Evolutionary conservation across 2,329 filamentous ascomycete genomes (phyloP).

Genomic region (Aspergillus novofumigatus): DNA sequence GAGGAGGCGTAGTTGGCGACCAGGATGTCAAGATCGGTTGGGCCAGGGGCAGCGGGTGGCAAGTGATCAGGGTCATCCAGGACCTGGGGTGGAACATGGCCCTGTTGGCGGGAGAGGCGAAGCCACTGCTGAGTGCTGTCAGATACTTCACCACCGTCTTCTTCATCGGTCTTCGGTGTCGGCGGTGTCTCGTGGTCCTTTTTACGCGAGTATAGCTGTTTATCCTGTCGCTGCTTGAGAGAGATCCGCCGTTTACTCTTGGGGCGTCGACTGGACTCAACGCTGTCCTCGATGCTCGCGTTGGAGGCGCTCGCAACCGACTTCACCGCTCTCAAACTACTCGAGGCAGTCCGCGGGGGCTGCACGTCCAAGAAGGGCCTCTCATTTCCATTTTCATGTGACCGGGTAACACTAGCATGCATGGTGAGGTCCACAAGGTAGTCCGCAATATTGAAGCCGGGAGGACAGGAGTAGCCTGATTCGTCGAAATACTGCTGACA

Average conservation of each 20-base stretch:
- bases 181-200: conserved; percentile 54
- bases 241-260: conserved; percentile 72
- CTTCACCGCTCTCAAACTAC: conserved; percentile 83
- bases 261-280: conserved; percentile 61
- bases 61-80: conserved; percentile 65
- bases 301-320: conserved; percentile 82
- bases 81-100: conserved; percentile 55
- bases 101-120: conserved; percentile 52
- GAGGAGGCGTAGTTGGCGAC: conserved; percentile 73
- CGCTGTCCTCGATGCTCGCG: conserved; percentile 63
- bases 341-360: conserved; percentile 68
- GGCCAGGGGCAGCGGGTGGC: conserved; percentile 55
- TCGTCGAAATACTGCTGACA: conserved; percentile 92
- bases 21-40: conserved; percentile 77
- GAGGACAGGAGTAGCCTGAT: conserved; percentile 87
- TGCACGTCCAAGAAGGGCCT: conserved; percentile 57
- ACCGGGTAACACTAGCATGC: conserved; percentile 68
- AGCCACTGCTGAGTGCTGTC: conserved; percentile 57
- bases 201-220: conserved; percentile 83
- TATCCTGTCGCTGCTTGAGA: conserved; percentile 79
- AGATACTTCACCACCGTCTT: conserved; percentile 52
- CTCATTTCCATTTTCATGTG: conserved; percentile 51
- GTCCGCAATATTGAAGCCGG: conserved; percentile 97
- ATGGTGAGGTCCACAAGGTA: conserved; percentile 97
- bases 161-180: conserved; percentile 62